Base-by-base conservation (phyloP, 1,139 yeast genomes). In the Candida glucosophila region DNA sequence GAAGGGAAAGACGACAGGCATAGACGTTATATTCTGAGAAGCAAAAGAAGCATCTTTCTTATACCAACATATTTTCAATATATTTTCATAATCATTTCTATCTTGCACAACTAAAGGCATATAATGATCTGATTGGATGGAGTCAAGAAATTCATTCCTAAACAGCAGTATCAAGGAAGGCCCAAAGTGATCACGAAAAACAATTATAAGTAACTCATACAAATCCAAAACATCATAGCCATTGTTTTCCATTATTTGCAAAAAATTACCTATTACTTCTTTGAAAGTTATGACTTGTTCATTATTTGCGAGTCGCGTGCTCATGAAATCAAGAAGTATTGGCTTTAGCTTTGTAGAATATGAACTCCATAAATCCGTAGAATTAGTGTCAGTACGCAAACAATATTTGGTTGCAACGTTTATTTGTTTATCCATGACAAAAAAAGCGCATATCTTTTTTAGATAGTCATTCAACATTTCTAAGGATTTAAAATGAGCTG, bases 1-100 rank as follows among this genome's bases (percentile, higher is more conserved):
- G 47, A 88, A 90, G 4, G 98, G 97, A 30, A 88, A 62, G 2
- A 75, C 67, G n/a, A 76, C 65, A 0, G 95, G 94, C 45, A 81
- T 49, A 4, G 44, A 39, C 26, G 42, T 35, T 23, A 55, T 43
- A 22, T 55, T 53, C 4, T 49, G 40, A 16, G 69, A 63, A 5
- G 63, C 55, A 44, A 62, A 63, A 28, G 60, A 45, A 3, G 69
- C 67, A 24, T 67, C 67, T 9, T 68, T 63, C 32, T 70, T 68
- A 46, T 78, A 80, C 85, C 95, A 86, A 34, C 86, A 69, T 11
- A 75, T 62, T 29, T 61, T 59, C 43, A 76, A 62, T 26, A 79
- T 73, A 42, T 67, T 73, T 12, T 74, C 76, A 47, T 76, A 83
- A 27, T 78, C 70, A 11, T 62, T 58, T 26, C 58, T 50, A 28